Conservation (phyloP, 371 early-diverging fungal genomes). For the Rhizopus microsporus region DNA sequence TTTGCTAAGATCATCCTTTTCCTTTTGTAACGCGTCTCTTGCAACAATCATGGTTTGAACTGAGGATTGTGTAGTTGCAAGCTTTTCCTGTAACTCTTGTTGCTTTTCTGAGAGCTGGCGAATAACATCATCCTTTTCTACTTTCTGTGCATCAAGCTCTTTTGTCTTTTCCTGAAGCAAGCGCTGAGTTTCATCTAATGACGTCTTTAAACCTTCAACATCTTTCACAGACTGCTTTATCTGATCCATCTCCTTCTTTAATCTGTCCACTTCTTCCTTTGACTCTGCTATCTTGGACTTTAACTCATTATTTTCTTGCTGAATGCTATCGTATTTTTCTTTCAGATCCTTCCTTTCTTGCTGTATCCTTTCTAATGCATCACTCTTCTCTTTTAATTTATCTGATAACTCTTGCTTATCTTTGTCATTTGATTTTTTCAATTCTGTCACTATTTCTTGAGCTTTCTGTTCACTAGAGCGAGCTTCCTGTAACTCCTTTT, state of each 20-base stretch:
- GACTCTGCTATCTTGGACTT: slow-evolving; percentile 4
- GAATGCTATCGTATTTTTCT: background rate
- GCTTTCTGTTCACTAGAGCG: background rate
- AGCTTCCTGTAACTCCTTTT: background rate
- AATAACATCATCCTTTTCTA: background rate
- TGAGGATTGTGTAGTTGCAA: background rate
- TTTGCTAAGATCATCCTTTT: slow-evolving; percentile 34
- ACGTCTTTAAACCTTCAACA: background rate
- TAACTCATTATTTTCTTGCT: slow-evolving; percentile 9
- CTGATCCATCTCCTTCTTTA: slow-evolving; percentile 22
- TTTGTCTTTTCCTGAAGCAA: background rate
- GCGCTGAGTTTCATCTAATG: background rate
- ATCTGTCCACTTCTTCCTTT: slow-evolving; percentile 9
- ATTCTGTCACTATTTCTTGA: background rate
- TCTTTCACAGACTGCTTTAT: background rate
- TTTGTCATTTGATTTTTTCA: slow-evolving; percentile 7
- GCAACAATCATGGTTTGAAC: background rate
- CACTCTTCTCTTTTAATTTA: background rate
- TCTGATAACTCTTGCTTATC: slow-evolving; percentile 11
- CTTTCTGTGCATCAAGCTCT: background rate
- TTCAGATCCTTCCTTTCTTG: slow-evolving; percentile 9
- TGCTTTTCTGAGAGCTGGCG: background rate
- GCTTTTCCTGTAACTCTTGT: background rate
- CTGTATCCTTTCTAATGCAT: slow-evolving; percentile 9
- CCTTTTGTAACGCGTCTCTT: slow-evolving; percentile 75